Base-by-base conservation (phyloP, 2,329 filamentous ascomycete genomes). In the Immersiporthe knoxdaviesiana region DNA sequence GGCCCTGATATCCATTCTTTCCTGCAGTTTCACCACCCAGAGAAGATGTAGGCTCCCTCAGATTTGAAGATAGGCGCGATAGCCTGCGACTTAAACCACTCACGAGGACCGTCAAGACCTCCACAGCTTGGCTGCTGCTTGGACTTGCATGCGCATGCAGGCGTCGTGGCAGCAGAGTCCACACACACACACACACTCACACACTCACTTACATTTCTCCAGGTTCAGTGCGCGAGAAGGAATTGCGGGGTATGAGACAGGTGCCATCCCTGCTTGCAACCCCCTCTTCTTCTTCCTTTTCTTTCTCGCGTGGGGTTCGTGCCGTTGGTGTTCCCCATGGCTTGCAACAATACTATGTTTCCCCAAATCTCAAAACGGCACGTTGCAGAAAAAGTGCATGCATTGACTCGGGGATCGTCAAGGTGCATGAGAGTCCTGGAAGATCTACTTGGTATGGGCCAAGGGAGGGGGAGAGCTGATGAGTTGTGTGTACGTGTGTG, bases 141-240 rank as follows among this genome's bases (percentile, higher is more conserved):
- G 30, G 18, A 37, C 30, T 59, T 59, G 56, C 56, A 59, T 59
- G 56, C n/a, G n/a, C 56, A 59, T 59, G 56, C 56, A 59, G 21
- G 56, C 16, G 56, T 59, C 56, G 30, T 59, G 30, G 56, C 52
- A 18, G 56, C 52, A 18, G 18, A n/a, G n/a, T n/a, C n/a, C n/a
- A n/a, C n/a, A n/a, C n/a, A n/a, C 18, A 30, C 56, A 59, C 56
- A 59, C 56, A 59, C 56, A 35, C 35, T 35, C 35, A 4, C 35
- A 4, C 35, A n/a, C n/a, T n/a, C n/a, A n/a, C 8, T 35, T 35
- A 30, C n/a, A n/a, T n/a, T 59, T 37, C 56, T 59, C 56, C 56
- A 59, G 56, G 16, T 59, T 59, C 30, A 37, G 8, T 8, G 16
- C 18, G 32, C 24, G 32, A 7, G 32, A 59, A 59, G 56, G 44